These are phyloP conservation scores for Cyberlindnera misumaiensis DNA, from an alignment of 805 yeast genomes.

Conservation along the genomic window DNA sequence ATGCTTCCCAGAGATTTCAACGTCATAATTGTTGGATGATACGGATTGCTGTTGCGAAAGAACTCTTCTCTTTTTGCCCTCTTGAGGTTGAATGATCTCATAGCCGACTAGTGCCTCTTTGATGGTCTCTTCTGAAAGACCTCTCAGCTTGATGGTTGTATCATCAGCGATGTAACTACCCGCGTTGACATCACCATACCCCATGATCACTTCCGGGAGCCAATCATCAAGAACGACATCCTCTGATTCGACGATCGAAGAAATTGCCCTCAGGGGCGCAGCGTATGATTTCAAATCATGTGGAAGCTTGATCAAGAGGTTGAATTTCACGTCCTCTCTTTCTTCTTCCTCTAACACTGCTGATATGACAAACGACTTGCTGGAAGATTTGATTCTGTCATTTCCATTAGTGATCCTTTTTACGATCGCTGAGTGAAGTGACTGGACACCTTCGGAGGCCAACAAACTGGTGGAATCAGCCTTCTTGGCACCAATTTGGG, in stretches of 20 bases:
- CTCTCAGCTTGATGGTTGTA: background rate
- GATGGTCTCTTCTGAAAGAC: slow-evolving; percentile 1
- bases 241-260: slow-evolving; percentile 3
- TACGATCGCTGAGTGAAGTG: slow-evolving; percentile 4
- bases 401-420: background rate
- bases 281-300: background rate
- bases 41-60: background rate
- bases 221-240: slow-evolving; percentile 26
- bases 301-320: slow-evolving; percentile 24
- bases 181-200: slow-evolving; percentile 22
- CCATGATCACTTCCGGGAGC: slow-evolving; percentile 28
- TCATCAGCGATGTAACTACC: slow-evolving; percentile 1
- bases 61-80: slow-evolving; percentile 9
- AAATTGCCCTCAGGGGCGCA: background rate
- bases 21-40: background rate
- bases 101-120: slow-evolving; percentile 2
- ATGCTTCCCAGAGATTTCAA: background rate
- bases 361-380: slow-evolving; percentile 1
- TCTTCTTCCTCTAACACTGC: background rate
- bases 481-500: slow-evolving; percentile 3
- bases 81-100: background rate
- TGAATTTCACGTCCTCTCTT: slow-evolving; percentile 8
- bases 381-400: background rate
- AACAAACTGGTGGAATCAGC: slow-evolving; percentile 5
- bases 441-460: slow-evolving; percentile 6